Percentiles rank a stretch among this genome's conserved stretches.
phyloP scores from a whole-genome alignment of 2,329 filamentous ascomycete species.

The Aspergillus versicolor region DNA sequence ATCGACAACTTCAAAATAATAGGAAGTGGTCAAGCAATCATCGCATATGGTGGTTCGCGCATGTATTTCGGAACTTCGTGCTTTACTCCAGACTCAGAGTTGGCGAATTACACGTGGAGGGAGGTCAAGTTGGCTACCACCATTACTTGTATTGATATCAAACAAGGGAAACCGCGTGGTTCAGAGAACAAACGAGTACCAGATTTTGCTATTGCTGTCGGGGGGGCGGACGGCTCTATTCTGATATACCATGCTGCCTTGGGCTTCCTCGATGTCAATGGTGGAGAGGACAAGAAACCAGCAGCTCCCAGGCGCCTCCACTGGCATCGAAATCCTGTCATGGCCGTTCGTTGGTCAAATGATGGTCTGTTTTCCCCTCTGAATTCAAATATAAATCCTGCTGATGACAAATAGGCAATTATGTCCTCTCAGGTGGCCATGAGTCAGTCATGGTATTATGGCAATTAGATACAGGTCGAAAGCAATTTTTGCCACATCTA shows the following conservation, averaged over 20 bases:
- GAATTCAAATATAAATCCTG: background rate
- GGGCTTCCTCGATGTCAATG: constrained; percentile 51
- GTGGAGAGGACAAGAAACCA: constrained; percentile 43
- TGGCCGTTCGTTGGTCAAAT: constrained; percentile 83
- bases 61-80: constrained; percentile 61
- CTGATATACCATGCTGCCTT: constrained; percentile 78
- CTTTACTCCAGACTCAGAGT: constrained; percentile 33
- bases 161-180: constrained; percentile 4
- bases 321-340: constrained; percentile 86
- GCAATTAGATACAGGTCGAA: constrained; percentile 85
- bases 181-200: constrained; percentile 26
- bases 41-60: constrained; percentile 41
- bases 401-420: constrained; percentile 66
- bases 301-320: constrained; percentile 68
- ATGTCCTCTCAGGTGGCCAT: constrained; percentile 86
- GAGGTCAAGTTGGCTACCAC: constrained; percentile 58
- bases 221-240: constrained; percentile 73
- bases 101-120: constrained; percentile 52
- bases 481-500: constrained; percentile 85
- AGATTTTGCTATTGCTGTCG: constrained; percentile 72
- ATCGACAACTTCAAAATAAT: constrained; percentile 32
- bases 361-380: constrained; percentile 62
- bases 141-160: constrained; percentile 62
- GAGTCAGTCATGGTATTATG: constrained; percentile 89
- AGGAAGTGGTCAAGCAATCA: constrained; percentile 32